Evolutionary conservation across 1,284 basidiomycete genomes (phyloP), one percentile per base, ranked within the genome.

Genomic region (Schizophyllum amplum): DNA sequence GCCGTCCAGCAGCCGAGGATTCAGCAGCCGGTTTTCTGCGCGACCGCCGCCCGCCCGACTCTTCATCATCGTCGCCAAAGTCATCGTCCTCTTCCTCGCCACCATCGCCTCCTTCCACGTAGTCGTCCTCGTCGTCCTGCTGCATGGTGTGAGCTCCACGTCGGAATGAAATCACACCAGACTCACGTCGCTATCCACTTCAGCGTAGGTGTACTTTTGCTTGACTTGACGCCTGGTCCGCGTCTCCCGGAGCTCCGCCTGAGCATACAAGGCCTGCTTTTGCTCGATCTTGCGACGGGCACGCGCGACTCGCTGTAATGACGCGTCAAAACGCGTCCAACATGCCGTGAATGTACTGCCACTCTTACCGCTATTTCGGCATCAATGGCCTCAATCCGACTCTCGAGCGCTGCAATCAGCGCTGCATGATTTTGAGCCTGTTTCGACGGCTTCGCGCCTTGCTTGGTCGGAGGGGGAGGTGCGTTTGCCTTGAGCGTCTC

Each of bases 231-330:
- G 76, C 59, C 83, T 77, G 26, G 89, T 90, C 60, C 89, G 78
- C 24, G 88, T 90, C 68, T 86, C 81, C 59, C 89, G 80, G 59
- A 90, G 71, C 68, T 90, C 88, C 51, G 85, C 83, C 65, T 89
- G 86, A 5, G 84, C 86, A 63, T 82, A 72, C 59, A 86, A 72
- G 24, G 83, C 67, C 52, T 81, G 77, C 57, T 77, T 79, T 67
- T 87, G 83, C 66, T 89, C 84, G 54, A 86, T 75, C 69, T 84
- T 87, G 70, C 77, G 81, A 58, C 82, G 78, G 11, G 75, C 80
- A 65, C 78, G 83, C 66, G 83, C 80, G 50, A 90, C 79, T 57
- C 87, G 81, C 89, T 91, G 66, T 50, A 61, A 57, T 60, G 60
- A 65, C 66, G 59, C 69, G 66, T 67, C 59, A 69, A 63, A 21